phyloP scores from a whole-genome alignment of 108 stramenopile genomes.

The Schizochytrium sp. region DNA sequence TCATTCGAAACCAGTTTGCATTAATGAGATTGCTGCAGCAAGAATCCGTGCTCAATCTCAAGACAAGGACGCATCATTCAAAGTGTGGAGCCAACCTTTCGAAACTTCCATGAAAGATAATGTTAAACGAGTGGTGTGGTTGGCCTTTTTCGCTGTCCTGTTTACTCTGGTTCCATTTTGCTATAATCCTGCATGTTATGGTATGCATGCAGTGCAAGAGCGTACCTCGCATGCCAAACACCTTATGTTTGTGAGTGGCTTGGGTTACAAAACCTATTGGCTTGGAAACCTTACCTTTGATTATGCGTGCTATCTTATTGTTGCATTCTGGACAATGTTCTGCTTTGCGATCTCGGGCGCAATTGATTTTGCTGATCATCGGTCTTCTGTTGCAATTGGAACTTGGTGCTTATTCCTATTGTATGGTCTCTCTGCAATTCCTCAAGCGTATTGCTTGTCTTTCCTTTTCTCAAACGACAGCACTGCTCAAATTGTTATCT shows the following conservation, averaged over 20 bases:
- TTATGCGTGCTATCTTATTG: constrained; percentile 19
- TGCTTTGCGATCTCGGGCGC: constrained; percentile 48
- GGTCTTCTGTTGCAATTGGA: neutral
- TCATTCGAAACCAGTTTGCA: neutral
- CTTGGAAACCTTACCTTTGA: constrained; percentile 14
- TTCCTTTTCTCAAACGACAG: constrained; percentile 87
- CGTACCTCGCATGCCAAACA: constrained; percentile 2
- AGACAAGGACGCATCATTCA: neutral
- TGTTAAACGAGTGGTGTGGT: neutral
- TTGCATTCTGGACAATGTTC: constrained; percentile 36
- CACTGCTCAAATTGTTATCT: constrained; percentile 85
- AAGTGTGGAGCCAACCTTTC: constrained; percentile 36
- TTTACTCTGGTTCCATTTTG: constrained; percentile 58
- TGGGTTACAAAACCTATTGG: constrained; percentile 48
- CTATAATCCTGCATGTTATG: constrained; percentile 56
- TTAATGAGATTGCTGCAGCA: constrained; percentile 21
- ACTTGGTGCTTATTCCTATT: constrained; percentile 80
- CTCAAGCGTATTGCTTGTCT: constrained; percentile 88
- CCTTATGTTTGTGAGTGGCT: constrained; percentile 32
- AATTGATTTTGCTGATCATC: constrained; percentile 30
- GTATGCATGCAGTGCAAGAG: constrained; percentile 56
- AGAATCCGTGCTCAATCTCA: neutral
- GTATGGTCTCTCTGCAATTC: constrained; percentile 91
- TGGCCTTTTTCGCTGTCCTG: constrained; percentile 48
- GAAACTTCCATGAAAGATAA: constrained; percentile 11